These are phyloP conservation scores for Fusarium hainanense DNA, from an alignment of 2,329 filamentous ascomycete species.

Conservation along the genomic window DNA sequence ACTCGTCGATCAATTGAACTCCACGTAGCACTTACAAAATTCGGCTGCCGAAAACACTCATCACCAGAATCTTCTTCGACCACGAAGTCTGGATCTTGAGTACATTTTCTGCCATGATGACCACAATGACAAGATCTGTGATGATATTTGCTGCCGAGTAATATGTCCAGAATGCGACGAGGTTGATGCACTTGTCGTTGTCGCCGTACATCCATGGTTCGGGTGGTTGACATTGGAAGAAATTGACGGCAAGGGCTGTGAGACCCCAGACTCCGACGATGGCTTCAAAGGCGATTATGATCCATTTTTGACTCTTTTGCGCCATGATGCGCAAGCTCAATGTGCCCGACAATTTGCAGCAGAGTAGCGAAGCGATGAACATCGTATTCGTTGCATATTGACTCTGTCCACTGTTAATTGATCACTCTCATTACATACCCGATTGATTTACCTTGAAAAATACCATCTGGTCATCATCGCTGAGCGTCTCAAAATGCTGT, in stretches of 20 bases:
- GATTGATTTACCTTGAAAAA: conserved; percentile 48
- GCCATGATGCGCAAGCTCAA: conserved; percentile 44
- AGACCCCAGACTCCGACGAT: conserved; percentile 42
- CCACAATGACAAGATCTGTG: conserved; percentile 45
- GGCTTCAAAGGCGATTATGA: conserved; percentile 34
- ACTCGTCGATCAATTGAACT: background rate
- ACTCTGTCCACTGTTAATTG: conserved; percentile 33
- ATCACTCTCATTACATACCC: too few species aligned
- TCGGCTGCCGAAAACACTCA: conserved; percentile 47
- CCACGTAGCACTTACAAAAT: conserved; percentile 42
- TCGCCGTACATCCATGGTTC: conserved; percentile 45
- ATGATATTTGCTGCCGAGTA: conserved; percentile 47
- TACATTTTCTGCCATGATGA: conserved; percentile 46
- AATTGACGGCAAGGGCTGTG: conserved; percentile 40
- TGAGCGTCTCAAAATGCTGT: conserved; percentile 32
- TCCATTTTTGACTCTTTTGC: conserved; percentile 37
- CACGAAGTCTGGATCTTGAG: conserved; percentile 46
- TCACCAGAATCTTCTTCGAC: conserved; percentile 46
- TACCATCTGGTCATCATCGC: conserved; percentile 10
- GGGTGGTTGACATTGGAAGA: conserved; percentile 45
- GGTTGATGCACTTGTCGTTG: conserved; percentile 38
- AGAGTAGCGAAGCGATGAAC: conserved; percentile 42
- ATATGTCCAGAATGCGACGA: conserved; percentile 42
- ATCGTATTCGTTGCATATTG: conserved; percentile 45
- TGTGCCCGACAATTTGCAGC: conserved; percentile 44